Base-by-base conservation (phyloP, 768 basidiomycete species). In the Royoungia palumana region DNA sequence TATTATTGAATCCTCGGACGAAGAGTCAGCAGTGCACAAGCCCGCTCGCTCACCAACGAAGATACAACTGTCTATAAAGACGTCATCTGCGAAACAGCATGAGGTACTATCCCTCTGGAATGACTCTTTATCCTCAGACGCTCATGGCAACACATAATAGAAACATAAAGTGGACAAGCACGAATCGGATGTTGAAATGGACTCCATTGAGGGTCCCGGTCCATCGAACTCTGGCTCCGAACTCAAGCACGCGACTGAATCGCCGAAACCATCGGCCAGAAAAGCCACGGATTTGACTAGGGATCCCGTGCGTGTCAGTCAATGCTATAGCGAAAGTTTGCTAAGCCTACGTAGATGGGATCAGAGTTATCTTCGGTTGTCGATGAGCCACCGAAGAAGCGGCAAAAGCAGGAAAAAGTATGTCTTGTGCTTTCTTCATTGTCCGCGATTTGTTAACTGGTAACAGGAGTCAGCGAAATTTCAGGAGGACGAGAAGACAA, bases 341-440 rank as follows among this genome's bases (percentile, higher is more conserved):
- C 25, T 55, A 12, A 56, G 30, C 30, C n/a, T 6, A 17, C 28
- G 25, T 27, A 64, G 63, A 52, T 55, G 51, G 60, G 57, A 21
- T 80, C 83, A 5, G 82, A 83, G 47, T 57, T 83, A 25, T 83
- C 83, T 6, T 76, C 76, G 6, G 71, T 86, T 14, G 68, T 78
- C 21, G 82, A 85, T 51, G 82, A 83, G 28, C 70, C 70, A 39
- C 75, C 76, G 10, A 75, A 75, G 8, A 80, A 80, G 54, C 68
- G 62, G 52, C 72, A 71, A 46, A 75, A 64, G 12, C 72, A 72
- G 56, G 67, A 66, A 39, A 71, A 66, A 58, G 74, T 72, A 28
- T 34, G n/a, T 3, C 46, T 34, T 8, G 14, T 45, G 17, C 12
- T 1, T 20, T 2, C 1, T 42, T 22, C 28, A 19, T 43, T 46